Percentiles rank a stretch among this genome's conserved stretches.
These are phyloP conservation scores for Tritrichomonas foetus DNA, from an alignment of 208 protist genomes.

Conservation along the genomic window DNA sequence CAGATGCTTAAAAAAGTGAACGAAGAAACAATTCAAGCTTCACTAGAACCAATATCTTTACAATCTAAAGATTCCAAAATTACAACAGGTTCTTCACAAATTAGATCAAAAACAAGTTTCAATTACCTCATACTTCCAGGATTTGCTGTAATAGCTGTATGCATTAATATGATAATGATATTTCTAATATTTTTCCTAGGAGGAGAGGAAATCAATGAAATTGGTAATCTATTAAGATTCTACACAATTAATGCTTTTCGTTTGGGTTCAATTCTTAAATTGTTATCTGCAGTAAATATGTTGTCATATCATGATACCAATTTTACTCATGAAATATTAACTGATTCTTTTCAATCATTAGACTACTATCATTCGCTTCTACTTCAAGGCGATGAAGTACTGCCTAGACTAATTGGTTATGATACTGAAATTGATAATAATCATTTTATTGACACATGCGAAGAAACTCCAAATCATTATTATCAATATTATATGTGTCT, in stretches of 20 bases:
- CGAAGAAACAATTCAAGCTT: background rate
- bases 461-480: too few relatives aligned
- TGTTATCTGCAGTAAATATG: background rate
- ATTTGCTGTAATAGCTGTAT: background rate
- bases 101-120: background rate
- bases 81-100: background rate
- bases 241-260: background rate
- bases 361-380: background rate
- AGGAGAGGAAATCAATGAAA: background rate
- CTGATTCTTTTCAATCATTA: background rate
- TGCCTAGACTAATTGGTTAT: background rate
- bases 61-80: background rate
- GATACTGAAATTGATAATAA: background rate
- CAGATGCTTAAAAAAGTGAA: background rate
- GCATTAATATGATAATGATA: background rate
- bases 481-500: too few relatives aligned
- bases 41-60: background rate
- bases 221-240: background rate
- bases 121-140: background rate
- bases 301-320: background rate
- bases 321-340: background rate
- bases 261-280: background rate
- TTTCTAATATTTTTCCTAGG: background rate
- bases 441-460: slow-evolving; percentile 21
- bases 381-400: background rate